These are phyloP conservation scores for Fusarium albosuccineum DNA, from an alignment of 2,329 filamentous ascomycete genomes.

Conservation along the genomic window DNA sequence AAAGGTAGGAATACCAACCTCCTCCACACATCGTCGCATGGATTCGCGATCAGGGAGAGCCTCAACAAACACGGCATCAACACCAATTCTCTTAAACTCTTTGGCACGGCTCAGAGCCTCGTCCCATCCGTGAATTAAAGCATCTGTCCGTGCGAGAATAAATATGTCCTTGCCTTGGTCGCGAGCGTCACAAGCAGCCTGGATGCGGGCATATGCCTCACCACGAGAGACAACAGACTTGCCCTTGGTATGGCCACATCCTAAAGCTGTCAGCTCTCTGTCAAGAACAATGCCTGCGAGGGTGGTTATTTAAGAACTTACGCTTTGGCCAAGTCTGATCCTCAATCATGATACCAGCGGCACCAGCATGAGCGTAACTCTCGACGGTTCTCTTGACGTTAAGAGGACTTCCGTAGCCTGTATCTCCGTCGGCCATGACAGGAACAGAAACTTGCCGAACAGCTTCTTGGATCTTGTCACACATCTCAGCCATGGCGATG, in stretches of 20 bases:
- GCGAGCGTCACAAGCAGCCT: slow-evolving; percentile 59
- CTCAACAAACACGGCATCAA: slow-evolving; percentile 58
- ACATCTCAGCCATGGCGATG: slow-evolving; percentile 62
- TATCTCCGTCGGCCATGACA: slow-evolving; percentile 62
- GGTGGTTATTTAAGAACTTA: slow-evolving; percentile 40
- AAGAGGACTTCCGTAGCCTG: slow-evolving; percentile 61
- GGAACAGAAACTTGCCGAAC: slow-evolving; percentile 55
- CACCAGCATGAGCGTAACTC: slow-evolving; percentile 56
- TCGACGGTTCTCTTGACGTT: slow-evolving; percentile 60
- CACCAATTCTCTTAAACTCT: slow-evolving; percentile 58
- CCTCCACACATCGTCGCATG: slow-evolving; percentile 53
- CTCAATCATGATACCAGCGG: slow-evolving; percentile 58
- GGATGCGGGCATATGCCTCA: slow-evolving; percentile 60
- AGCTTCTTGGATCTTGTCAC: slow-evolving; percentile 59
- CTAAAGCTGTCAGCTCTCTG: slow-evolving; percentile 11
- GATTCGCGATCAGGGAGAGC: slow-evolving; percentile 57
- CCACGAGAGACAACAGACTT: slow-evolving; percentile 59
- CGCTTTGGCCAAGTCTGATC: slow-evolving; percentile 64
- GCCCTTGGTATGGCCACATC: slow-evolving; percentile 57
- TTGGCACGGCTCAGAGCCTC: slow-evolving; percentile 57
- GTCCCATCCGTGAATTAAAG: slow-evolving; percentile 57
- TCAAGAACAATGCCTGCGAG: no score
- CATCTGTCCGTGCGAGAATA: slow-evolving; percentile 59
- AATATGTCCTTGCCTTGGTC: slow-evolving; percentile 60
- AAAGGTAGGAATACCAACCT: slow-evolving; percentile 55